Percentiles rank a stretch among this genome's conserved stretches.
Evolutionary conservation across 192 early-diverging fungal genomes (phyloP).

Genomic region (Phycomyces nitens): DNA sequence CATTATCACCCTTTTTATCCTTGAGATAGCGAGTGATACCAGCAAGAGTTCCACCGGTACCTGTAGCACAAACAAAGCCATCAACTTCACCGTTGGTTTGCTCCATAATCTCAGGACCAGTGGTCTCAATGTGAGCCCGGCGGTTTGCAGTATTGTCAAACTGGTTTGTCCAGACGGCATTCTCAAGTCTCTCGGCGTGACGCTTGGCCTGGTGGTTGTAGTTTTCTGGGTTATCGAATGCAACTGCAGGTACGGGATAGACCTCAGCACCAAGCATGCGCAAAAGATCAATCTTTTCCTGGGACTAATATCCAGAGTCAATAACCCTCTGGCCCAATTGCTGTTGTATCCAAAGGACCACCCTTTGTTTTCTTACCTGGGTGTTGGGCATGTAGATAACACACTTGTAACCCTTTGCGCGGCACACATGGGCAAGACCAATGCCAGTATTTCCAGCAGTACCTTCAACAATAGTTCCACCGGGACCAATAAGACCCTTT

Average conservation of each 20-base stretch:
- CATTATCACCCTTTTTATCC: conserved; percentile 57
- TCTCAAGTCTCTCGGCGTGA: conserved; percentile 71
- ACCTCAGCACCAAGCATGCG: conserved; percentile 93
- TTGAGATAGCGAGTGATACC: conserved; percentile 83
- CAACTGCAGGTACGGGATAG: conserved; percentile 87
- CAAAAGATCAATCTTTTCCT: conserved; percentile 92
- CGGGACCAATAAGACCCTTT: conserved; percentile 75
- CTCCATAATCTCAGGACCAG: conserved; percentile 91
- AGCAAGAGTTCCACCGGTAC: conserved; percentile 90
- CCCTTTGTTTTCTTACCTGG: conserved; percentile 54
- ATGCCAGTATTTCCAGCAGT: conserved; percentile 95
- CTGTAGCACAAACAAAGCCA: conserved; percentile 89
- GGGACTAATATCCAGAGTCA: conserved; percentile 47
- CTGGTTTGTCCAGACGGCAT: conserved; percentile 96
- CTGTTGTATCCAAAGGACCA: too few species aligned
- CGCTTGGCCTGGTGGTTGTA: conserved; percentile 92
- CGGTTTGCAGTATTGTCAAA: conserved; percentile 93
- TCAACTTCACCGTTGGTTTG: conserved; percentile 81
- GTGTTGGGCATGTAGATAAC: conserved; percentile 99
- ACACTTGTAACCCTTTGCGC: conserved; percentile 91
- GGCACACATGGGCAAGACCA: conserved; percentile 90
- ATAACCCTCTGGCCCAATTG: background rate
- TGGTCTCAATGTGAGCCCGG: conserved; percentile 91
- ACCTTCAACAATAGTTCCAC: conserved; percentile 87
- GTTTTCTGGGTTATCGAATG: conserved; percentile 88